Evolutionary conservation across 495 filamentous ascomycete species (phyloP).

Genomic region (Aspergillus asperescens): DNA sequence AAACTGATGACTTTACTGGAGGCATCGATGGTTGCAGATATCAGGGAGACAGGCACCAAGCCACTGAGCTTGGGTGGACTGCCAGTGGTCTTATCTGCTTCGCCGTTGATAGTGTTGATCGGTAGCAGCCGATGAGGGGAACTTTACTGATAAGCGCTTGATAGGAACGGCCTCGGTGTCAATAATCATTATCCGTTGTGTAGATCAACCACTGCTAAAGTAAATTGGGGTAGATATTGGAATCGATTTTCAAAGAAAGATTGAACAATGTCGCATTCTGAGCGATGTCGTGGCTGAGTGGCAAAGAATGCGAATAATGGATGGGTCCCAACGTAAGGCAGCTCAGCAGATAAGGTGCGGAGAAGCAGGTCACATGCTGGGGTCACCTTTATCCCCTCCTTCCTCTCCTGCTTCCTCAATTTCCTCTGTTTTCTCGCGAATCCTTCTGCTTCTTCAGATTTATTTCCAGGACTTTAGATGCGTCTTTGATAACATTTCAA

Average conservation of each 20-base stretch:
- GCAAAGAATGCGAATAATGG: background rate
- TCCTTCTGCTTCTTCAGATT: background rate
- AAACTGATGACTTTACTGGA: too few species aligned
- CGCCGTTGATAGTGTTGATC: constrained; percentile 1
- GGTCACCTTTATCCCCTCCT: constrained; percentile 6
- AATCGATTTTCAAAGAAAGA: background rate
- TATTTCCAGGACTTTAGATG: background rate
- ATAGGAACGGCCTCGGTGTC: background rate
- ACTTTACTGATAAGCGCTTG: background rate
- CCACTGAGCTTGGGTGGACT: background rate
- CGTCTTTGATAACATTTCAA: background rate
- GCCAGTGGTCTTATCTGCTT: background rate
- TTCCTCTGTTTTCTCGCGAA: constrained; percentile 1
- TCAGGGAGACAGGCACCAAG: background rate
- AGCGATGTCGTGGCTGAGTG: background rate
- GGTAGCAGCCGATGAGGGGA: constrained; percentile 6
- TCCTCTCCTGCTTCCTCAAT: background rate
- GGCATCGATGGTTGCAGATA: background rate
- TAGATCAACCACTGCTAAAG: background rate
- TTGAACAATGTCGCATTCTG: background rate
- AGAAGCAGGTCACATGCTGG: constrained; percentile 20
- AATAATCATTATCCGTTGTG: background rate
- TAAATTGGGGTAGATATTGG: background rate
- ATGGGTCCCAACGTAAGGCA: constrained; percentile 6
- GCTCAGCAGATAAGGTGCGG: constrained; percentile 20